phyloP scores from a whole-genome alignment of 768 basidiomycete genomes.

The Lepiota subincarnata region DNA sequence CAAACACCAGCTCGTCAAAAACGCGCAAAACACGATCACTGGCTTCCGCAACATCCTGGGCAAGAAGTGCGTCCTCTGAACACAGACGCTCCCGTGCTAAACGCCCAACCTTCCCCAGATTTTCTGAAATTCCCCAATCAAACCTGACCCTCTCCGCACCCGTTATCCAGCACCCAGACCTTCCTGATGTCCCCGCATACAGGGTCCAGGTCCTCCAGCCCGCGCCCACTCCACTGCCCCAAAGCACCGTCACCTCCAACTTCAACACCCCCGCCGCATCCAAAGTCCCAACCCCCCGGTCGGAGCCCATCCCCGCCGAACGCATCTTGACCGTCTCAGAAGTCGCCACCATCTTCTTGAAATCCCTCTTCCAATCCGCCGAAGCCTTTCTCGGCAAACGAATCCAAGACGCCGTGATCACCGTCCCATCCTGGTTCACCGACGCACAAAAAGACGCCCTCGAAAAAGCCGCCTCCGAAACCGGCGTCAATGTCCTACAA shows the following conservation, averaged over 20 bases:
- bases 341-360: slow-evolving; percentile 80
- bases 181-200: slow-evolving; percentile 75
- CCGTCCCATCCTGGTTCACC: slow-evolving; percentile 74
- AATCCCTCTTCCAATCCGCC: slow-evolving; percentile 80
- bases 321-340: slow-evolving; percentile 81
- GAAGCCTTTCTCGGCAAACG: slow-evolving; percentile 85
- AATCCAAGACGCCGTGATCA: slow-evolving; percentile 78
- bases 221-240: slow-evolving; percentile 63
- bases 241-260: slow-evolving; percentile 40
- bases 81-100: not conserved
- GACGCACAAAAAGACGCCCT: slow-evolving; percentile 66
- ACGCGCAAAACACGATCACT: slow-evolving; percentile 89
- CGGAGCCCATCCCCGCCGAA: slow-evolving; percentile 60
- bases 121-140: slow-evolving; percentile 67
- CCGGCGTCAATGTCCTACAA: slow-evolving; percentile 81
- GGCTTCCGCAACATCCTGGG: slow-evolving; percentile 93
- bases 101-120: slow-evolving; percentile 40
- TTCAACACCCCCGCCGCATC: slow-evolving; percentile 63
- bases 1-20: slow-evolving; percentile 92
- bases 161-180: slow-evolving; percentile 71
- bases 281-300: slow-evolving; percentile 64
- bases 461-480: slow-evolving; percentile 67
- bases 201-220: slow-evolving; percentile 78
- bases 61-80: slow-evolving; percentile 59
- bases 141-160: slow-evolving; percentile 55